Evolutionary conservation across 1,139 yeast species (phyloP), one percentile per base, ranked within the genome.

Genomic region (Spathaspora sp.): DNA sequence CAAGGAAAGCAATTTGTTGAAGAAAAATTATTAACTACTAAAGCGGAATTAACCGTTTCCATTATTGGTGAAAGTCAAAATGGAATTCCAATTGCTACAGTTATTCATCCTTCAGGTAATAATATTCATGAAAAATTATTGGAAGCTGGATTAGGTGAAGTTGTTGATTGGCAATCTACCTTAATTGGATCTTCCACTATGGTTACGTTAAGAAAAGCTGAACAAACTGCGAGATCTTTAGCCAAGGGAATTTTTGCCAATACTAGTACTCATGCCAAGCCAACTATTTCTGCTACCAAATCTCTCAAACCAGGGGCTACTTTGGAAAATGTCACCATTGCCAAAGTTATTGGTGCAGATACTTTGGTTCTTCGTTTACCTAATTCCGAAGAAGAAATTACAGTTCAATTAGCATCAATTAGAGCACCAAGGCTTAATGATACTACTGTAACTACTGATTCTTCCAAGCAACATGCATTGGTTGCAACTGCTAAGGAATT

Each of bases 121-220:
- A 67, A 67, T 49, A 84, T 89, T 56, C 82, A 86, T 50, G 85
- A 83, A 55, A 79, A 81, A 54, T 67, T 89, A 51, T 72, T 89
- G 51, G 81, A 78, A 50, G 74, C 72, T 49, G 97, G 97, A 8
- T 73, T 82, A 39, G 96, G 86, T 7, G 83, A 82, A 54, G 80
- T 88, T 46, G 81, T 84, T 18, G 96, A 89, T 61, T 86, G 95
- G 93, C 96, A 89, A 63, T 81, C 90, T 1, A 64, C 80, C n/a
- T 60, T 82, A 43, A 68, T 89, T 47, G 96, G 96, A 2, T 70
- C 90, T 5, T 65, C 74, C 36, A 71, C 70, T 39, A 87, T 89
- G 91, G 58, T 77, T 3, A 61, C 63, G 26, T 73, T 86, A 47
- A 78, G 96, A 61, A 77, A 72, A 48, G 82, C 86, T 23, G 96